Percentiles rank a stretch among this genome's conserved stretches.
These are phyloP conservation scores for Neurospora sp. DNA, from an alignment of 495 filamentous ascomycete genomes.

Conservation along the genomic window DNA sequence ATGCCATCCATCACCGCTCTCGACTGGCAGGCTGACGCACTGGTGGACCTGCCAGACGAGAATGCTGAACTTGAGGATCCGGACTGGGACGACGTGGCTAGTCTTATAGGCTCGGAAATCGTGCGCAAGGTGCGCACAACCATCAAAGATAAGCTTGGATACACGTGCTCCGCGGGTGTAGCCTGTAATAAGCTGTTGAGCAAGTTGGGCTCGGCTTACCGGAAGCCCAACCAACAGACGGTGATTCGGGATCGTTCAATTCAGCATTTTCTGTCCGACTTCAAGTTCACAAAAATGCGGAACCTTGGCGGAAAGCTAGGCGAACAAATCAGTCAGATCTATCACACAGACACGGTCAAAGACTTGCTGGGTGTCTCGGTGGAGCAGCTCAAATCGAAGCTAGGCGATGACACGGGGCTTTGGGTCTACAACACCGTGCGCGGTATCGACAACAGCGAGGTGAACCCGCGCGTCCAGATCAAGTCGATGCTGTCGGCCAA, in stretches of 20 bases:
- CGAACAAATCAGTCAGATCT: constrained; percentile 65
- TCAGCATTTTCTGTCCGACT: constrained; percentile 66
- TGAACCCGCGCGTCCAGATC: constrained; percentile 84
- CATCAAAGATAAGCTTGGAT: constrained; percentile 45
- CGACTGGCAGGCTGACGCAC: constrained; percentile 70
- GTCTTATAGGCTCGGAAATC: constrained; percentile 79
- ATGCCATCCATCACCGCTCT: constrained; percentile 63
- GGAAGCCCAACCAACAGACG: constrained; percentile 91
- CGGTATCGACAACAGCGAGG: constrained; percentile 77
- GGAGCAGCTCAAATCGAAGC: constrained; percentile 65
- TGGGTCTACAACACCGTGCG: constrained; percentile 86
- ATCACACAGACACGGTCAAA: constrained; percentile 69
- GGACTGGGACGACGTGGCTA: constrained; percentile 93
- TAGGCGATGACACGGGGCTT: constrained; percentile 77
- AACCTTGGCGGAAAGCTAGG: constrained; percentile 96
- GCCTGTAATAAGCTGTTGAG: constrained; percentile 90
- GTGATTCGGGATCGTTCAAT: constrained; percentile 77
- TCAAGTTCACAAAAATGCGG: constrained; percentile 94
- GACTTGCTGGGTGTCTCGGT: constrained; percentile 64
- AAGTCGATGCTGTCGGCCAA: constrained; percentile 99
- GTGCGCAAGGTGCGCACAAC: constrained; percentile 61
- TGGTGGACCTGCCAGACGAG: constrained; percentile 64
- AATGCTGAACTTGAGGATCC: constrained; percentile 72
- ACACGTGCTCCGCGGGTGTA: constrained; percentile 86
- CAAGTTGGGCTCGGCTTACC: constrained; percentile 81